phyloP scores from a whole-genome alignment of 345 rosid species.

The Gossypium ekmanianum region DNA sequence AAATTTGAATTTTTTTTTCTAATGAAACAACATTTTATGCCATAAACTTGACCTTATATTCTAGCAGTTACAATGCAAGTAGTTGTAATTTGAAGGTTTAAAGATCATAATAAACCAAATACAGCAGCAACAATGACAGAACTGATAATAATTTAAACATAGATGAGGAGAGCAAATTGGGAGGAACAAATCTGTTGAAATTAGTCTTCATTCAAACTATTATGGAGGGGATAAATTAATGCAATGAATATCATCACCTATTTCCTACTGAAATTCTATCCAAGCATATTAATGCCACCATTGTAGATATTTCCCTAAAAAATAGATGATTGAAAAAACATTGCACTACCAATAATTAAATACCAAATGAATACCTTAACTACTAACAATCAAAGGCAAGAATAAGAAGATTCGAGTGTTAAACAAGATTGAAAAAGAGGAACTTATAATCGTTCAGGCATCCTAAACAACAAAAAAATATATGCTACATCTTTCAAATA shows the following conservation, averaged over 20 bases:
- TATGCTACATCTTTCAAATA: background rate
- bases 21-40: too few species aligned
- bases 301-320: background rate
- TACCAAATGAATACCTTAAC: conserved; percentile 3
- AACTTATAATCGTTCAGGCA: background rate
- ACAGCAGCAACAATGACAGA: background rate
- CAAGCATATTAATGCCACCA: background rate
- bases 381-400: background rate
- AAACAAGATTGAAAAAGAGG: too few species aligned
- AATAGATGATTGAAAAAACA: background rate
- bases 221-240: background rate
- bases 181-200: background rate
- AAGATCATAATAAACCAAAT: background rate
- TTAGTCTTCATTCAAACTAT: background rate
- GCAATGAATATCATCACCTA: background rate
- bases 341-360: background rate
- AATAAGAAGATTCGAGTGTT: too few species aligned
- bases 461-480: background rate
- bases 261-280: background rate
- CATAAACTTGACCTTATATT: too few species aligned
- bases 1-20: too few species aligned
- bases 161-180: background rate
- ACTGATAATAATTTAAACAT: background rate
- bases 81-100: too few species aligned
- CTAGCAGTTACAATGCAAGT: too few species aligned